Conservation (phyloP, 2,329 filamentous ascomycete genomes). For the Penicillium sp. region DNA sequence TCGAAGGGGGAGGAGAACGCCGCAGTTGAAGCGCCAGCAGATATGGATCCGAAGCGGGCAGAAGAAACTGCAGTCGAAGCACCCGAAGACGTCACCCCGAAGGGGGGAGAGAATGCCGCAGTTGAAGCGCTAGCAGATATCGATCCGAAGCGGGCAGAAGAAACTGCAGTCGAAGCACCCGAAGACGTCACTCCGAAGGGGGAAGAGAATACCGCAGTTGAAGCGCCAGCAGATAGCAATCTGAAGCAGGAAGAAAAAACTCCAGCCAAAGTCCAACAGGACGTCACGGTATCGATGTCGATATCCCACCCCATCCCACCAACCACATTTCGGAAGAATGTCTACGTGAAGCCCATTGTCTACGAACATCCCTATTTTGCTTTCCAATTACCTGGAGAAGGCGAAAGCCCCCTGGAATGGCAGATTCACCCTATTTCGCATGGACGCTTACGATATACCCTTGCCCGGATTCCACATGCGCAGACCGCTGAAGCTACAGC, state of each 20-base stretch:
- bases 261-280: not conserved
- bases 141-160: not conserved
- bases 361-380: conserved; percentile 1
- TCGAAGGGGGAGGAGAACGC: no score
- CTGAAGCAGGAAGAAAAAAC: not conserved
- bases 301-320: not conserved
- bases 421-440: not conserved
- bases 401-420: not conserved
- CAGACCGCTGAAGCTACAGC: conserved; percentile 34
- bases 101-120: no score
- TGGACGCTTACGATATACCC: conserved; percentile 6
- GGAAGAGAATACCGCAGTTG: no score
- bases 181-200: not conserved
- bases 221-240: not conserved
- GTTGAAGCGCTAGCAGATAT: not conserved
- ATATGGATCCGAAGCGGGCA: not conserved
- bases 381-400: not conserved
- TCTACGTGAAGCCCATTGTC: not conserved
- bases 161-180: not conserved
- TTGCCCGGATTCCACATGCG: not conserved
- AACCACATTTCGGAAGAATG: not conserved
- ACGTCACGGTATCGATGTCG: not conserved
- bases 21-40: no score
- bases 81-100: not conserved
- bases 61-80: not conserved